Conservation (phyloP, 2,329 filamentous ascomycete genomes). For the Seiridium unicorne region DNA sequence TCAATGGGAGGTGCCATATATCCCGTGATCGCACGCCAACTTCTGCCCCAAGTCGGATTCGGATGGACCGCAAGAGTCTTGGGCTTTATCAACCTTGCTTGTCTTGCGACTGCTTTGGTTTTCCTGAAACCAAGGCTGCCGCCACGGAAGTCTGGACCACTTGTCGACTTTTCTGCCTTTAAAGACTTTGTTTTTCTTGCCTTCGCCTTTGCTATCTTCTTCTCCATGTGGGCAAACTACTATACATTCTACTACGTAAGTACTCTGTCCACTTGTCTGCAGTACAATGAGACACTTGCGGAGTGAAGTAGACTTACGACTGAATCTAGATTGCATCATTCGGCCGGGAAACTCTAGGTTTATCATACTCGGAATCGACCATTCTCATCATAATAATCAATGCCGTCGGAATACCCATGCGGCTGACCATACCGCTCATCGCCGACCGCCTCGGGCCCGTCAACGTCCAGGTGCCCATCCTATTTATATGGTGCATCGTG, state of each 20-base stretch:
- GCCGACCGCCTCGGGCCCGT: slow-evolving; percentile 34
- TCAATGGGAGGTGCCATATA: slow-evolving; percentile 55
- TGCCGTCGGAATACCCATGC: slow-evolving; percentile 35
- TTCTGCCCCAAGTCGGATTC: slow-evolving; percentile 27
- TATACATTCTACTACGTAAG: slow-evolving; percentile 42
- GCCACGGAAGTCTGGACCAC: slow-evolving; percentile 27
- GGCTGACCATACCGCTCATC: slow-evolving; percentile 33
- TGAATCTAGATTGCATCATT: slow-evolving; percentile 29
- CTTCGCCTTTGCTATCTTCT: slow-evolving; percentile 35
- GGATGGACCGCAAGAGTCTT: slow-evolving; percentile 30
- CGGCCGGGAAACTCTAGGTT: slow-evolving; percentile 27
- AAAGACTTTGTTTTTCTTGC: slow-evolving; percentile 28
- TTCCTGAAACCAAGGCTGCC: slow-evolving; percentile 31
- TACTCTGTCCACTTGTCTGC: slow-evolving; percentile 1
- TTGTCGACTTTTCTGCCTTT: slow-evolving; percentile 28
- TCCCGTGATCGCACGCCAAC: slow-evolving; percentile 35
- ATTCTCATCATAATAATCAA: slow-evolving; percentile 38
- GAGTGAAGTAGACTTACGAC: slow-evolving; percentile 25
- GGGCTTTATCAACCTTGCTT: slow-evolving; percentile 69
- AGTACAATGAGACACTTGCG: slow-evolving; percentile 24
- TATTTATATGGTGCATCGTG: slow-evolving; percentile 26
- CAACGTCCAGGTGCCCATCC: slow-evolving; percentile 30
- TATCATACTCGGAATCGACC: slow-evolving; percentile 31
- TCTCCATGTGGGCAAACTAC: slow-evolving; percentile 38
- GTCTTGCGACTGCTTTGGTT: slow-evolving; percentile 67